Evolutionary conservation across 768 basidiomycete genomes (phyloP).

Genomic region (Strobilomyces confusus): DNA sequence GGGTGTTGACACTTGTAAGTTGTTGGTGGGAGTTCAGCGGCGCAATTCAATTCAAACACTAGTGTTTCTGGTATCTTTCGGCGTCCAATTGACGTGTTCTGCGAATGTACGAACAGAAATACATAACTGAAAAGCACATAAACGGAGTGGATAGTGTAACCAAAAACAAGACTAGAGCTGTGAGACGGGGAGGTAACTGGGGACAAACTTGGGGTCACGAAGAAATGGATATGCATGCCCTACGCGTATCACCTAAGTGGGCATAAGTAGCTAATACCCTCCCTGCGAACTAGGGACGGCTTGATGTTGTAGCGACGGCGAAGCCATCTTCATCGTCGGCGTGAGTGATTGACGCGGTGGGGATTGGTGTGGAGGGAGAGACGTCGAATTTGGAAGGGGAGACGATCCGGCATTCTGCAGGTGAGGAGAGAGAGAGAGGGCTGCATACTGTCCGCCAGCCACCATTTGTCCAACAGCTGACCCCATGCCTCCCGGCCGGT

Average conservation of each 20-base stretch:
- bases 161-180: slow-evolving; percentile 29
- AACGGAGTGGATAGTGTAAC: slow-evolving; percentile 34
- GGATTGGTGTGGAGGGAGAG: slow-evolving; percentile 38
- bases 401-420: slow-evolving; percentile 44
- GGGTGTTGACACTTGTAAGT: no score
- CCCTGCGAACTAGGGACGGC: slow-evolving; percentile 48
- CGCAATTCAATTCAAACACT: not conserved
- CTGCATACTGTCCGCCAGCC: slow-evolving; percentile 38
- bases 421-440: slow-evolving; percentile 48
- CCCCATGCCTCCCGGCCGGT: slow-evolving; percentile 27
- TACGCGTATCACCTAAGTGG: slow-evolving; percentile 9
- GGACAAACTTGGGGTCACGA: slow-evolving; percentile 3
- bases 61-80: slow-evolving; percentile 1
- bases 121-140: slow-evolving; percentile 38
- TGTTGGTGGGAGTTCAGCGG: no score
- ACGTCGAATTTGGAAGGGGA: slow-evolving; percentile 41
- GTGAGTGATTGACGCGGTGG: slow-evolving; percentile 49
- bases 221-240: slow-evolving; percentile 13
- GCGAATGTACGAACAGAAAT: slow-evolving; percentile 30
- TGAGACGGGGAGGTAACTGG: slow-evolving; percentile 16
- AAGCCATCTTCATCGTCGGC: slow-evolving; percentile 50
- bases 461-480: slow-evolving; percentile 28
- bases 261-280: slow-evolving; percentile 39
- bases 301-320: slow-evolving; percentile 54
- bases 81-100: slow-evolving; percentile 15